A percentile compares a stretch with the other conserved stretches of the same genome.
phyloP scores from a whole-genome alignment of 177 flowering plant species.

The Vitis hybrid region DNA sequence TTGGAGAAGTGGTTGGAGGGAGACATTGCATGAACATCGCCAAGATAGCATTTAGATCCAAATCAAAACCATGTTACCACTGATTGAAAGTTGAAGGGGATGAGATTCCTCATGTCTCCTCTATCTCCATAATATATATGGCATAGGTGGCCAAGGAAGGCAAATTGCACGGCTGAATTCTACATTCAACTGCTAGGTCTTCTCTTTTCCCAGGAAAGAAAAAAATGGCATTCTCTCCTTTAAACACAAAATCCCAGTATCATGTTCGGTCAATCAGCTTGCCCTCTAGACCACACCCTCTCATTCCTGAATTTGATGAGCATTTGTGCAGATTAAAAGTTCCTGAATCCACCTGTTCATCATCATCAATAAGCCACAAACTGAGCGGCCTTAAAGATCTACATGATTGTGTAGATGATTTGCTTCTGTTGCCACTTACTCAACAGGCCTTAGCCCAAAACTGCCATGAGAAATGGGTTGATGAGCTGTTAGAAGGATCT shows the following conservation, averaged over 20 bases:
- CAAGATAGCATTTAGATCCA: slow-evolving; percentile 2
- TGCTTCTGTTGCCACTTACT: slow-evolving; percentile 26
- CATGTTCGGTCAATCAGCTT: slow-evolving; percentile 33
- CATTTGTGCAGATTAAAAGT: slow-evolving; percentile 17
- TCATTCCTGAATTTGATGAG: slow-evolving; percentile 15
- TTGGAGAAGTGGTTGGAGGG: slow-evolving; percentile 9
- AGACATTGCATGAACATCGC: slow-evolving; percentile 14
- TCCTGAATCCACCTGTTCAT: slow-evolving; percentile 22
- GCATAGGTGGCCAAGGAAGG: not conserved
- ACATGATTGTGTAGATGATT: slow-evolving; percentile 24
- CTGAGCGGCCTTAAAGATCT: slow-evolving; percentile 26
- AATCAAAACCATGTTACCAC: slow-evolving; percentile 7
- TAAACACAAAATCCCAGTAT: slow-evolving; percentile 12
- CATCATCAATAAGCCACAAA: slow-evolving; percentile 17
- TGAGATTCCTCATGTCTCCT: slow-evolving; percentile 16
- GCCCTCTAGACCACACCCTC: slow-evolving; percentile 28
- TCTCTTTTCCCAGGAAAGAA: not conserved
- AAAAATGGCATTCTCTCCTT: slow-evolving; percentile 10
- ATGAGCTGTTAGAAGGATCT: slow-evolving; percentile 34
- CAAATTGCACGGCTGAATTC: not conserved
- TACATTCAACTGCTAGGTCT: not conserved
- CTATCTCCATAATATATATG: not conserved
- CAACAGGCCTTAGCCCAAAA: slow-evolving; percentile 24
- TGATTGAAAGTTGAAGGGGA: not conserved
- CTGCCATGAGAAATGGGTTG: slow-evolving; percentile 6